Conservation (phyloP, 306 rosid genomes). For the Vigna mungo region DNA sequence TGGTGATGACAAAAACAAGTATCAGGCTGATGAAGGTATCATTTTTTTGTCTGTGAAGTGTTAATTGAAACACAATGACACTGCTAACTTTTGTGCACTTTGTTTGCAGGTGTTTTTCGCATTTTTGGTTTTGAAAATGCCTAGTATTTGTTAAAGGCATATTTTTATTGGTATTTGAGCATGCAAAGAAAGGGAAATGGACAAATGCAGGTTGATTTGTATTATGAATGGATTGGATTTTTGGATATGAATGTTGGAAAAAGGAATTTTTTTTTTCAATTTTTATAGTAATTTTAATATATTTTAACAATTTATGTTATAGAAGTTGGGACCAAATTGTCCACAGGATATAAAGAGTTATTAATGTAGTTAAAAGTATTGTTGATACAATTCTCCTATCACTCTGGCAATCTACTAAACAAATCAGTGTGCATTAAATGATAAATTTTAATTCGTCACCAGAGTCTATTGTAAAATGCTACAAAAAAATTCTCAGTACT, state of each 20-base stretch:
- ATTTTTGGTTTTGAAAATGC: slow-evolving; percentile 87
- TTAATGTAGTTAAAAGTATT: neutral
- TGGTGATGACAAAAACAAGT: slow-evolving; percentile 97
- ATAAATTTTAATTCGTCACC: too few relatives aligned
- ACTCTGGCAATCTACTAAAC: too few relatives aligned
- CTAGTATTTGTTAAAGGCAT: slow-evolving; percentile 31
- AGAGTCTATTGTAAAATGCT: too few relatives aligned
- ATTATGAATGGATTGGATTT: neutral
- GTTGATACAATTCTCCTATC: too few relatives aligned
- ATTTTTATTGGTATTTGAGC: neutral
- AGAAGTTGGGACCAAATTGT: neutral
- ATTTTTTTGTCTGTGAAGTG: neutral
- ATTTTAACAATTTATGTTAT: neutral
- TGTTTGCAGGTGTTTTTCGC: slow-evolving; percentile 82
- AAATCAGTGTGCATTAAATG: too few relatives aligned
- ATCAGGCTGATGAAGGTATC: slow-evolving; percentile 94
- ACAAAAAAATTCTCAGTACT: too few relatives aligned
- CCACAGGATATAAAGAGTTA: too few relatives aligned
- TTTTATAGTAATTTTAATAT: too few relatives aligned
- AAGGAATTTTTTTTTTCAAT: neutral
- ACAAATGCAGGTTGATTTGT: too few relatives aligned
- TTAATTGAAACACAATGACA: slow-evolving; percentile 6
- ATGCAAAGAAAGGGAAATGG: slow-evolving; percentile 9
- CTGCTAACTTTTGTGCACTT: slow-evolving; percentile 39
- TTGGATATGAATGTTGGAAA: neutral